Conservation (phyloP, 495 filamentous ascomycete genomes). For the Lentithecium fluviatile region DNA sequence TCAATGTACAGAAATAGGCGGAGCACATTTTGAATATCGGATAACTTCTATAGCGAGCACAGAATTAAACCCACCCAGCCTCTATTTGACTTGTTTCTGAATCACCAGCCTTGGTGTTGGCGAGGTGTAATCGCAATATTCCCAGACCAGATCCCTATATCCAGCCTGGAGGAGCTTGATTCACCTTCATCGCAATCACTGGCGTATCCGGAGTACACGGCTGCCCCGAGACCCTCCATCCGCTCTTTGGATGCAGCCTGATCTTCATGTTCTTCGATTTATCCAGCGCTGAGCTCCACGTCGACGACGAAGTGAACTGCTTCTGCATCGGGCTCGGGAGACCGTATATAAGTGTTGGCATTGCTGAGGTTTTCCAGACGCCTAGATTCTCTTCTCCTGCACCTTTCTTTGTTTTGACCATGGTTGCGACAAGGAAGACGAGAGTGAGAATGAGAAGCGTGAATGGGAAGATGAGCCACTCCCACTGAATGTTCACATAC, state of each 20-base stretch:
- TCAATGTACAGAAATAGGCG: too few relatives aligned
- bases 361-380: constrained; percentile 33
- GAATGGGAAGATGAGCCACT: constrained; percentile 25
- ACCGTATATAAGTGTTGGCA: constrained; percentile 29
- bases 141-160: too few relatives aligned
- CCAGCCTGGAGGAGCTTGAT: background rate
- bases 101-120: too few relatives aligned
- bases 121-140: too few relatives aligned
- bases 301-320: constrained; percentile 18
- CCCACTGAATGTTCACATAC: constrained; percentile 22
- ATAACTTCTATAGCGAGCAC: too few relatives aligned
- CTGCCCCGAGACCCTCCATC: constrained; percentile 26
- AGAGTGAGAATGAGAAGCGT: constrained; percentile 15
- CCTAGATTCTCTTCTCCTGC: constrained; percentile 13
- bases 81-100: too few relatives aligned
- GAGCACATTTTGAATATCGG: too few relatives aligned
- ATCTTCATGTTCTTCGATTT: constrained; percentile 22
- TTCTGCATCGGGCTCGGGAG: constrained; percentile 23
- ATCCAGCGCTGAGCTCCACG: background rate
- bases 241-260: constrained; percentile 16
- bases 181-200: background rate
- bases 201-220: constrained; percentile 1
- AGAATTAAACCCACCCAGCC: too few relatives aligned
- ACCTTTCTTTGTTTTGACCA: constrained; percentile 16
- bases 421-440: constrained; percentile 30